A percentile compares a stretch with the other conserved stretches of the same genome.
These are phyloP conservation scores for Dichotomopilus funicola DNA, from an alignment of 2,329 filamentous ascomycete species.

Conservation along the genomic window DNA sequence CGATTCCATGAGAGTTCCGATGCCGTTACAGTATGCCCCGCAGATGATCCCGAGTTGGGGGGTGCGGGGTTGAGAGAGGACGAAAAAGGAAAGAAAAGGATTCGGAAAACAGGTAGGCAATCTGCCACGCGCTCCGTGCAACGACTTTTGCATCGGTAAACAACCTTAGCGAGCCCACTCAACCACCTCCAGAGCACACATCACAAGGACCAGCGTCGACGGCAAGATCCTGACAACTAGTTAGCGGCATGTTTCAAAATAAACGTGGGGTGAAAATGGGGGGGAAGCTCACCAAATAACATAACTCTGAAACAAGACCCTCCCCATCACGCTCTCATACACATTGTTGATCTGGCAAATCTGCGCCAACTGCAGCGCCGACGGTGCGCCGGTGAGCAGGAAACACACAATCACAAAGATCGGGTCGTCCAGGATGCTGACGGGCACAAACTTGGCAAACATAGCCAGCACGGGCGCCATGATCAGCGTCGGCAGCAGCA, in stretches of 20 bases:
- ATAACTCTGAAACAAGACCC: slow-evolving; percentile 90
- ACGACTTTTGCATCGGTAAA: too few species aligned
- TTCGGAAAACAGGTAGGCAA: neutral
- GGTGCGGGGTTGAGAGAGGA: too few species aligned
- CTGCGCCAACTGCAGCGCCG: slow-evolving; percentile 88
- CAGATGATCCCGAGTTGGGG: too few species aligned
- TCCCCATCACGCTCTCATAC: slow-evolving; percentile 90
- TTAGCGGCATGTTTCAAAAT: slow-evolving; percentile 1
- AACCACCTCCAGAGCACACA: slow-evolving; percentile 85
- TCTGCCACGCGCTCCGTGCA: neutral
- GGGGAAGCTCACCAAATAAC: slow-evolving; percentile 69
- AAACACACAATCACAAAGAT: slow-evolving; percentile 99
- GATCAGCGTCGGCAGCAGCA: slow-evolving; percentile 83
- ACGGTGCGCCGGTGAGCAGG: slow-evolving; percentile 87
- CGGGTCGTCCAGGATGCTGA: slow-evolving; percentile 93
- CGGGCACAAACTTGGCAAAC: slow-evolving; percentile 79
- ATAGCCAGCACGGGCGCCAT: slow-evolving; percentile 89
- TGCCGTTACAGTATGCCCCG: too few species aligned
- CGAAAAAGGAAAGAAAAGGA: too few species aligned
- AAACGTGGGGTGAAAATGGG: neutral
- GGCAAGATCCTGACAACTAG: slow-evolving; percentile 69
- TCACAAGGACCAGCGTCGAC: slow-evolving; percentile 82
- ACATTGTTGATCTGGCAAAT: slow-evolving; percentile 98
- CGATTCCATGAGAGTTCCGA: too few species aligned
- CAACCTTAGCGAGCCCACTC: slow-evolving; percentile 60